These are phyloP conservation scores for Albatrellus ellisii DNA, from an alignment of 768 basidiomycete species.

Conservation along the genomic window DNA sequence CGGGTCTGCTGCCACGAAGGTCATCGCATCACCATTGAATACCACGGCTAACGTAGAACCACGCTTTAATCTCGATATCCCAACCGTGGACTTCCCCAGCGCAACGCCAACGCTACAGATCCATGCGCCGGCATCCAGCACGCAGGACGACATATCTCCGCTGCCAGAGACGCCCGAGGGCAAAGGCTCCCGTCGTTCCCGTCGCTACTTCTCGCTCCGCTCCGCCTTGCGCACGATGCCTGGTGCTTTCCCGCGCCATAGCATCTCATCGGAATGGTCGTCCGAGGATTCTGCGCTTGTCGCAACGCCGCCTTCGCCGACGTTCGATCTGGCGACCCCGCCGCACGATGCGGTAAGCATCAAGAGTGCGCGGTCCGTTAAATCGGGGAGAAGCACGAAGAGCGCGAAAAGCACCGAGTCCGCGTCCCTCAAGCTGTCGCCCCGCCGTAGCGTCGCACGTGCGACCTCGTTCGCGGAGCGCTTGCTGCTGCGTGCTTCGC, in stretches of 20 bases:
- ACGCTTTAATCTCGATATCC: neutral
- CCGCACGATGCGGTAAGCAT: constrained; percentile 17
- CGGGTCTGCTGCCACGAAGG: neutral
- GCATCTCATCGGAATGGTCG: constrained; percentile 48
- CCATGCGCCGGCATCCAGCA: constrained; percentile 19
- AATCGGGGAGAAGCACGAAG: constrained; percentile 10
- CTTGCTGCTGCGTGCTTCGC: constrained; percentile 10
- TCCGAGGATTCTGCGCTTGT: constrained; percentile 55
- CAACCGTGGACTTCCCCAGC: neutral
- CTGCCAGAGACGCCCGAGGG: constrained; percentile 39
- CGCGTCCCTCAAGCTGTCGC: constrained; percentile 10
- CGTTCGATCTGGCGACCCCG: constrained; percentile 14
- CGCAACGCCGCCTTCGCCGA: constrained; percentile 41
- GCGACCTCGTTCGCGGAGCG: constrained; percentile 13
- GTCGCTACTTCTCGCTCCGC: constrained; percentile 23
- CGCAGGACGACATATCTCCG: constrained; percentile 20
- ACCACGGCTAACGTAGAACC: neutral
- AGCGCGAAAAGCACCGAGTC: constrained; percentile 6
- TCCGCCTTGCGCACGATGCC: constrained; percentile 23
- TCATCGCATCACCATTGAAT: neutral
- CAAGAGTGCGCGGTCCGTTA: constrained; percentile 11
- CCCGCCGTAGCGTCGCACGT: constrained; percentile 11
- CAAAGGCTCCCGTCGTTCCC: constrained; percentile 24
- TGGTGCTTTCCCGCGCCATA: constrained; percentile 33
- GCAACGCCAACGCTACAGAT: constrained; percentile 8